phyloP scores from a whole-genome alignment of 2,329 filamentous ascomycete genomes.

The Talaromyces sp. region DNA sequence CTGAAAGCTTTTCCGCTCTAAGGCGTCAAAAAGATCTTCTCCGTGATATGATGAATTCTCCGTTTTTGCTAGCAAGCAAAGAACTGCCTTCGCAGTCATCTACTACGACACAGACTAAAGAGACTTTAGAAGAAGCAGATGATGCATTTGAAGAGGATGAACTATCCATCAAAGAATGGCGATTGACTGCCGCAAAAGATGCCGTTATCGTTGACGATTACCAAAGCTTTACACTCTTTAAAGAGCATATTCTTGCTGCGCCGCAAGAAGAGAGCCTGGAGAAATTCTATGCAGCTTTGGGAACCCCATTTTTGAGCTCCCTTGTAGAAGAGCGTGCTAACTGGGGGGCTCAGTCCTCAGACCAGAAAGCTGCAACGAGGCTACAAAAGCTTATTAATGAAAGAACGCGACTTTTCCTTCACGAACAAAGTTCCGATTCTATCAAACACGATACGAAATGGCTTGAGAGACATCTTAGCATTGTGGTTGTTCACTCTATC shows the following conservation, averaged over 20 bases:
- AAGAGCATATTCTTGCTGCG: slow-evolving; percentile 74
- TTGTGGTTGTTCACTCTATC: slow-evolving; percentile 74
- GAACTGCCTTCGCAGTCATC: slow-evolving; percentile 51
- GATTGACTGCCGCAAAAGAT: slow-evolving; percentile 64
- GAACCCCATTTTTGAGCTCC: slow-evolving; percentile 68
- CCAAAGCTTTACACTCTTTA: slow-evolving; percentile 83
- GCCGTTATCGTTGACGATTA: slow-evolving; percentile 85
- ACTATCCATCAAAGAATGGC: slow-evolving; percentile 68
- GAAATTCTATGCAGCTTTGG: slow-evolving; percentile 75
- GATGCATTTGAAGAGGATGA: slow-evolving; percentile 56
- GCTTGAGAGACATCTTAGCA: slow-evolving; percentile 78
- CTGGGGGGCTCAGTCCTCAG: slow-evolving; percentile 61
- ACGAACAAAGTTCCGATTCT: slow-evolving; percentile 72
- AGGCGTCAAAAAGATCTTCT: slow-evolving; percentile 76
- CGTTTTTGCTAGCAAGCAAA: slow-evolving; percentile 78
- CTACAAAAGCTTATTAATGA: slow-evolving; percentile 80
- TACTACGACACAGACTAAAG: slow-evolving; percentile 14
- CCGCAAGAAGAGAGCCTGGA: slow-evolving; percentile 87
- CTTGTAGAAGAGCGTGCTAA: slow-evolving; percentile 73
- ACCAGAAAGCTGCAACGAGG: slow-evolving; percentile 63
- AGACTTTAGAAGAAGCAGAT: slow-evolving; percentile 25
- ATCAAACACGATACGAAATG: slow-evolving; percentile 84
- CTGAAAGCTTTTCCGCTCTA: slow-evolving; percentile 64
- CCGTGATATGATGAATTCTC: slow-evolving; percentile 66
- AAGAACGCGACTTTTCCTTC: slow-evolving; percentile 80